These are phyloP conservation scores for Coemansia sp. DNA, from an alignment of 192 early-diverging fungal genomes.

Conservation along the genomic window DNA sequence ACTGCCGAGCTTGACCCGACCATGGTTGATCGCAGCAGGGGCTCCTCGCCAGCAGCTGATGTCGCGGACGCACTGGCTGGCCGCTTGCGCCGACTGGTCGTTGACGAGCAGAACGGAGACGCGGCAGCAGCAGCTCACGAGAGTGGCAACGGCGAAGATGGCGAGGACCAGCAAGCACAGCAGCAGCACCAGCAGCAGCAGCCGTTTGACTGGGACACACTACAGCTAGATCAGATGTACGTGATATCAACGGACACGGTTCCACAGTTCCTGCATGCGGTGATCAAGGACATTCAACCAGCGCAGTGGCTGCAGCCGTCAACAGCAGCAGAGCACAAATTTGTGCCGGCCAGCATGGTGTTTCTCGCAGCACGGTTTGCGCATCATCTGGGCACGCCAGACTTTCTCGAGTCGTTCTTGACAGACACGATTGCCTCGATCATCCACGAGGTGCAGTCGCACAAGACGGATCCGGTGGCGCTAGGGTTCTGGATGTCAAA, in stretches of 20 bases:
- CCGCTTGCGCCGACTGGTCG: constrained; percentile 23
- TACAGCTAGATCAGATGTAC: constrained; percentile 91
- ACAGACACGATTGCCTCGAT: constrained; percentile 59
- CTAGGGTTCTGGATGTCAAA: constrained; percentile 88
- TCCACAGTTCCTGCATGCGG: constrained; percentile 68
- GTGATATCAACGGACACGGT: constrained; percentile 80
- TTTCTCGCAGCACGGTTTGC: constrained; percentile 89
- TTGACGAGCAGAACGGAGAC: constrained; percentile 13
- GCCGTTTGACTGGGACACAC: constrained; percentile 75
- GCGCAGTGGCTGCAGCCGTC: constrained; percentile 50
- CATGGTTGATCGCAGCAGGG: background rate
- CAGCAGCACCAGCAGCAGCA: constrained; percentile 11
- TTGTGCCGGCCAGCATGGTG: constrained; percentile 80
- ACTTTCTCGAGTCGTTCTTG: constrained; percentile 72
- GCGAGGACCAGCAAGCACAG: constrained; percentile 31
- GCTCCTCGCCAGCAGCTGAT: background rate
- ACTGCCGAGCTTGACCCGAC: background rate
- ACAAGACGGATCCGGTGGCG: constrained; percentile 58
- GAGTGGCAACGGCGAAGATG: constrained; percentile 44
- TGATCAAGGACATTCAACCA: constrained; percentile 67
- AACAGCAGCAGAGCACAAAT: constrained; percentile 52
- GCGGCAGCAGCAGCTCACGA: constrained; percentile 13
- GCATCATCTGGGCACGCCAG: constrained; percentile 70
- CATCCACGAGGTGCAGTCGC: constrained; percentile 48
- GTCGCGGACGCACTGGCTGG: constrained; percentile 6